Conservation (phyloP, 257 asterid genomes). For the Gardenia jasminoides region DNA sequence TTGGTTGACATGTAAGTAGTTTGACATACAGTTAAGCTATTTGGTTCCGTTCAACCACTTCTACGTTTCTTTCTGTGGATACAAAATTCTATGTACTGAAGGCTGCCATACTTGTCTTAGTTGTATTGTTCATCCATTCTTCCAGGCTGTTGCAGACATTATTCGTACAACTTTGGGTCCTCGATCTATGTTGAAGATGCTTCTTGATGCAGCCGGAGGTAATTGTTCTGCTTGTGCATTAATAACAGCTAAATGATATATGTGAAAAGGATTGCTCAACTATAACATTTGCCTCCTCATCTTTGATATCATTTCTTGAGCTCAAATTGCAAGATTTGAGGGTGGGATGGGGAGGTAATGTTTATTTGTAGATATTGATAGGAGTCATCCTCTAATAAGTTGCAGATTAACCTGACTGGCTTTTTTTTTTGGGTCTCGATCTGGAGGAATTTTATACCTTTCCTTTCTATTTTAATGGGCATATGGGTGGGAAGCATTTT, state of each 20-base stretch:
- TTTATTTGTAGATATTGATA: neutral
- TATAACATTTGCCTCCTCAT: neutral
- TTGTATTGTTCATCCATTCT: constrained; percentile 9
- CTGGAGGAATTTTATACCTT: neutral
- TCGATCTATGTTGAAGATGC: constrained; percentile 90
- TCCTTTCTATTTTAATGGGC: too few species aligned
- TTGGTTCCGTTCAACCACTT: neutral
- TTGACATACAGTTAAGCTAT: neutral
- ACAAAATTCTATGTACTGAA: neutral
- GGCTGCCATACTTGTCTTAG: neutral
- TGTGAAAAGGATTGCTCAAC: neutral
- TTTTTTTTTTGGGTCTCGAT: neutral
- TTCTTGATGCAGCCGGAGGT: constrained; percentile 90
- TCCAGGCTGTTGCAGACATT: constrained; percentile 91
- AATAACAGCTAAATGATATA: neutral
- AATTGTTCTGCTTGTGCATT: constrained; percentile 8
- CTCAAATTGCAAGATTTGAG: neutral
- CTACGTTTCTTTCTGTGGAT: neutral
- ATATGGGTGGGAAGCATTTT: neutral
- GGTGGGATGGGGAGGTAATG: neutral
- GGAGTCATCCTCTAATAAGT: neutral
- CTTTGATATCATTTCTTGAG: neutral
- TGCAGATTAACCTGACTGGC: neutral
- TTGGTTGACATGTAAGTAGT: neutral
- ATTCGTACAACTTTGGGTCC: constrained; percentile 95